Conservation (phyloP, 1,139 yeast genomes). For the Taphrina communis region DNA sequence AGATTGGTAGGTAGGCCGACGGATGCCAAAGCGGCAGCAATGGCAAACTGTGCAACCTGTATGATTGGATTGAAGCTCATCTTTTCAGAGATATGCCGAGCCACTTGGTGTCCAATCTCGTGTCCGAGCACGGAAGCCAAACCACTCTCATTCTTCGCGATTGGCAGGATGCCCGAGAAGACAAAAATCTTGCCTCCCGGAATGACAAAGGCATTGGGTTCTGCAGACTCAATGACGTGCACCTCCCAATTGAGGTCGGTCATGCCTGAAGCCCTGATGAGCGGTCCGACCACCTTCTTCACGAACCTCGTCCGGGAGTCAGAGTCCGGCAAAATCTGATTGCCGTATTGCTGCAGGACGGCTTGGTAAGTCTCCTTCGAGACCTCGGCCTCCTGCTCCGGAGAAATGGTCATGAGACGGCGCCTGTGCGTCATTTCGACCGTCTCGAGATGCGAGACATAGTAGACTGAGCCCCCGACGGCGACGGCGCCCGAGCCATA, state of each 20-base stretch:
- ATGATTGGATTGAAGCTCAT: constrained; percentile 49
- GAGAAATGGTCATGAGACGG: constrained; percentile 76
- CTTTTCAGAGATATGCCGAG: constrained; percentile 87
- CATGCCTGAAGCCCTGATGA: constrained; percentile 57
- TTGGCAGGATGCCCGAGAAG: constrained; percentile 75
- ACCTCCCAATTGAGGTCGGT: constrained; percentile 72
- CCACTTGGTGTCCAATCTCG: constrained; percentile 86
- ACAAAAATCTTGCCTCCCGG: constrained; percentile 97
- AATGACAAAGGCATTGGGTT: constrained; percentile 91
- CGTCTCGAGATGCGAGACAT: constrained; percentile 41
- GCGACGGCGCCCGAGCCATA: constrained; percentile 32
- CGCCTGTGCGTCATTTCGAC: constrained; percentile 57
- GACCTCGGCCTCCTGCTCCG: constrained; percentile 66
- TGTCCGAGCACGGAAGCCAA: constrained; percentile 92
- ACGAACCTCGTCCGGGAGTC: constrained; percentile 61
- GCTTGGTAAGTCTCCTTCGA: constrained; percentile 74
- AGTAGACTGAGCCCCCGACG: constrained; percentile 33
- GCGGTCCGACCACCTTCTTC: constrained; percentile 63
- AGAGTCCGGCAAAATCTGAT: constrained; percentile 52
- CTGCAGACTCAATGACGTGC: constrained; percentile 75
- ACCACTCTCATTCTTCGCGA: constrained; percentile 84
- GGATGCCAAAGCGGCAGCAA: constrained; percentile 53
- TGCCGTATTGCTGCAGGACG: constrained; percentile 55
- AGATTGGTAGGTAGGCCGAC: constrained; percentile 56
- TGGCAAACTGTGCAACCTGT: constrained; percentile 27